Base-by-base conservation (phyloP, 495 filamentous ascomycete genomes). In the Trichoderma orchidacearum region DNA sequence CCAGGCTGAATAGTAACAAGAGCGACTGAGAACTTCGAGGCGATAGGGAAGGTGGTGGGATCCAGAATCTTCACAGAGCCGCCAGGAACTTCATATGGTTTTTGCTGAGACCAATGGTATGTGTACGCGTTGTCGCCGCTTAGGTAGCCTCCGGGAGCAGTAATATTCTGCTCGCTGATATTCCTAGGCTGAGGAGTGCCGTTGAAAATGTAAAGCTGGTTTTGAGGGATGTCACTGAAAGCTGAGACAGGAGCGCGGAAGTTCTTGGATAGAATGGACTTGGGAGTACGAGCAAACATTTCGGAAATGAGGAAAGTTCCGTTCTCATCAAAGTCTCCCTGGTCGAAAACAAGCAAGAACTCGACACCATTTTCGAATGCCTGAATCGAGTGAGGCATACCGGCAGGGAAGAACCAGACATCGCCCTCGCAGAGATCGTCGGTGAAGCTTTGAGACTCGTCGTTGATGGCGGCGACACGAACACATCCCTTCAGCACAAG, bases 331-430 rank as follows among this genome's bases (percentile, higher is more conserved):
- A 89, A 89, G n/a, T 64, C 66, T 1, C 84, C 84, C 48, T 84
- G 73, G 63, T 89, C 81, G 61, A 87, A 87, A 41, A 87, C 76
- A 11, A 89, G 72, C 8, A 87, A 73, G 64, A 87, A 87, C 60
- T 89, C 85, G 27, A 74, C 76, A 3, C 84, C 85, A 18, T 77
- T 72, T 13, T 81, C 76, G 3, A 86, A 68, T 0, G 78, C 85
- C 66, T 89, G 84, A 32, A 89, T 76, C 5, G 76, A 80, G 60
- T 87, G 85, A 6, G 85, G 85, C 23, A 85, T 68, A 13, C 85
- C 84, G 3, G 68, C 35, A 17, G 83, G 83, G 67, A 87, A 86
- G 61, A 80, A 87, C 85, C 84, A 87, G 12, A 87, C 79, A 66
- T 87, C 85, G 17, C 84, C 85, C 6, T 76, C 77, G 28, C 69